Percentiles rank a stretch among this genome's conserved stretches.
phyloP scores from a whole-genome alignment of 2,329 filamentous ascomycete genomes.

The Akanthomyces muscarius region DNA sequence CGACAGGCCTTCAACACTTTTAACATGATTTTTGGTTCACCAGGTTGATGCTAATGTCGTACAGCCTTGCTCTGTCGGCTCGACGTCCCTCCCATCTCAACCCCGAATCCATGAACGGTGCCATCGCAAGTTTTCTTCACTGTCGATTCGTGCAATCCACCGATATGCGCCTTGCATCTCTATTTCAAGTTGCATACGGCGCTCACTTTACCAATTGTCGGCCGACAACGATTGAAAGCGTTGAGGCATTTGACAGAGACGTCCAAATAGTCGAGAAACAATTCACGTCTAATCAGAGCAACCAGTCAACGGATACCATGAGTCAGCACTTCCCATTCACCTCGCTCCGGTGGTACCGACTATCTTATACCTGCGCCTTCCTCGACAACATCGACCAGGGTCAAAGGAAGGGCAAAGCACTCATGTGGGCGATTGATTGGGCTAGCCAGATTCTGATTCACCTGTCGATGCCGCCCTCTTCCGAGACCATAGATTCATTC shows the following conservation, averaged over 20 bases:
- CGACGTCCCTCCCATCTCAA: background rate
- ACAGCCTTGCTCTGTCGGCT: background rate
- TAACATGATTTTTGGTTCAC: background rate
- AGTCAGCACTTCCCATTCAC: constrained; percentile 1
- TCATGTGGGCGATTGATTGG: constrained; percentile 3
- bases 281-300: background rate
- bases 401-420: background rate
- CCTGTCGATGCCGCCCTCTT: background rate
- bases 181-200: background rate
- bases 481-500: background rate
- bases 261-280: constrained; percentile 1
- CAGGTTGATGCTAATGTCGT: background rate
- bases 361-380: background rate
- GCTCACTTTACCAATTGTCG: constrained; percentile 5
- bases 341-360: background rate
- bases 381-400: background rate
- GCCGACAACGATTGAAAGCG: constrained; percentile 1
- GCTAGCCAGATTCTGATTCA: background rate
- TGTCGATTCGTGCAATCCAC: background rate
- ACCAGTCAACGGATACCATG: background rate
- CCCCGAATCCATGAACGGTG: background rate
- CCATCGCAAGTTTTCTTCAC: background rate
- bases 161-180: background rate
- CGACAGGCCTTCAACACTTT: background rate
- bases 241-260: background rate